phyloP scores from a whole-genome alignment of 2,329 filamentous ascomycete genomes.

The Capronia epimyces region DNA sequence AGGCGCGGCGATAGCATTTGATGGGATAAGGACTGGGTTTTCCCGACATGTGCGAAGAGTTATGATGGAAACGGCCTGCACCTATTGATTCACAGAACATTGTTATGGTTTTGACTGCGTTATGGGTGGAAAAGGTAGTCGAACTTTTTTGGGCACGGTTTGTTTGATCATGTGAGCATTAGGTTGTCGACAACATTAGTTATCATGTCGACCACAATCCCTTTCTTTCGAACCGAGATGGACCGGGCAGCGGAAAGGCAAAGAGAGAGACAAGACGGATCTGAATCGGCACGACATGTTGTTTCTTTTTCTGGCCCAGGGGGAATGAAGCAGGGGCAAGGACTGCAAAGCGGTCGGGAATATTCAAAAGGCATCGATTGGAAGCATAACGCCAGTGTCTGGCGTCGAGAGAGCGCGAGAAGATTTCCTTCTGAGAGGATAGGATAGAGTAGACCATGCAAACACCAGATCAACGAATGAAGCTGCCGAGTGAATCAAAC shows the following conservation, averaged over 20 bases:
- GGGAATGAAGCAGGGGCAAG: neutral
- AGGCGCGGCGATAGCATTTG: neutral
- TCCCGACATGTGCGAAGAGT: neutral
- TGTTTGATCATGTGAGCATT: constrained; percentile 5
- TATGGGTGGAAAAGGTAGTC: constrained; percentile 2
- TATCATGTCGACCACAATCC: constrained; percentile 1
- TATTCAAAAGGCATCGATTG: too few species aligned
- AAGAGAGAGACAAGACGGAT: neutral
- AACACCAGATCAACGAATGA: too few species aligned
- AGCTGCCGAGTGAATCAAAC: too few species aligned
- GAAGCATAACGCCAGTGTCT: too few species aligned
- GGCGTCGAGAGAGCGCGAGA: too few species aligned
- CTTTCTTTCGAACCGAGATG: neutral
- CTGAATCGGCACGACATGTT: neutral
- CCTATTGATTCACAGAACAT: neutral
- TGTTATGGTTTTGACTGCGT: neutral
- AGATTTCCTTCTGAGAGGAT: too few species aligned
- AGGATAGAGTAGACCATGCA: too few species aligned
- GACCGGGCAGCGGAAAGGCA: neutral
- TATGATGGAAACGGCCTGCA: constrained; percentile 6
- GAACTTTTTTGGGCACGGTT: constrained; percentile 2
- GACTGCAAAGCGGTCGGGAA: too few species aligned
- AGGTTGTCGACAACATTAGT: neutral
- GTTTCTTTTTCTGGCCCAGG: neutral
- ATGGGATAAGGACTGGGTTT: neutral